Conservation (phyloP, 2,329 filamentous ascomycete species). For the Diaporthe sp. region DNA sequence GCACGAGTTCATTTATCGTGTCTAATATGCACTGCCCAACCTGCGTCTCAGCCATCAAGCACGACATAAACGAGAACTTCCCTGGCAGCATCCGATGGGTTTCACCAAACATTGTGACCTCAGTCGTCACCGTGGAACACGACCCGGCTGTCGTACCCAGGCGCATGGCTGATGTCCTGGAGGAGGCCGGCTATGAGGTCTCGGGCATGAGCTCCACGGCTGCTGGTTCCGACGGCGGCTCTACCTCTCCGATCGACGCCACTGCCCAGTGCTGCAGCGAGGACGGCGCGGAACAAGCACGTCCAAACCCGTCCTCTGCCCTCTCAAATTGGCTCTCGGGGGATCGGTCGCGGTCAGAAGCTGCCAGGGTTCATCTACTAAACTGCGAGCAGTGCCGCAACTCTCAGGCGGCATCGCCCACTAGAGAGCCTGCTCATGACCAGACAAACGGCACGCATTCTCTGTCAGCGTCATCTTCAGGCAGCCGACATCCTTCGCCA, state of each 20-base stretch:
- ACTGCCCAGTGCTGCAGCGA: conserved; percentile 39
- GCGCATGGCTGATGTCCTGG: conserved; percentile 60
- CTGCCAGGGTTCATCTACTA: conserved; percentile 54
- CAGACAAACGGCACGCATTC: not conserved
- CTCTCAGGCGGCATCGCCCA: conserved; percentile 39
- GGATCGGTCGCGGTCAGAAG: conserved; percentile 32
- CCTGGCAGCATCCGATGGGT: conserved; percentile 67
- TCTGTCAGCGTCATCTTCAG: not conserved
- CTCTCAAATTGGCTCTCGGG: conserved; percentile 48
- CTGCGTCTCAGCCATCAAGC: conserved; percentile 76
- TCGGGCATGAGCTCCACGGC: conserved; percentile 59
- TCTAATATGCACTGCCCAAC: conserved; percentile 84
- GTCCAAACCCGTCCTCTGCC: conserved; percentile 41
- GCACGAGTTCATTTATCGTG: conserved; percentile 74
- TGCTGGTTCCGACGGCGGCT: conserved; percentile 44
- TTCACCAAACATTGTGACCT: conserved; percentile 79
- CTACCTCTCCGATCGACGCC: conserved; percentile 41
- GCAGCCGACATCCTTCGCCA: not conserved
- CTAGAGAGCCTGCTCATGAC: conserved; percentile 12
- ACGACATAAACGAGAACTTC: conserved; percentile 65
- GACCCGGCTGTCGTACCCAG: conserved; percentile 59
- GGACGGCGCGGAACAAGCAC: conserved; percentile 26
- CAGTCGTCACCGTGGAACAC: conserved; percentile 75
- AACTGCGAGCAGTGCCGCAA: conserved; percentile 59
- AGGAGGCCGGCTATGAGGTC: conserved; percentile 71